These are phyloP conservation scores for Aspergillus awamori DNA, from an alignment of 2,329 filamentous ascomycete genomes.

Conservation along the genomic window DNA sequence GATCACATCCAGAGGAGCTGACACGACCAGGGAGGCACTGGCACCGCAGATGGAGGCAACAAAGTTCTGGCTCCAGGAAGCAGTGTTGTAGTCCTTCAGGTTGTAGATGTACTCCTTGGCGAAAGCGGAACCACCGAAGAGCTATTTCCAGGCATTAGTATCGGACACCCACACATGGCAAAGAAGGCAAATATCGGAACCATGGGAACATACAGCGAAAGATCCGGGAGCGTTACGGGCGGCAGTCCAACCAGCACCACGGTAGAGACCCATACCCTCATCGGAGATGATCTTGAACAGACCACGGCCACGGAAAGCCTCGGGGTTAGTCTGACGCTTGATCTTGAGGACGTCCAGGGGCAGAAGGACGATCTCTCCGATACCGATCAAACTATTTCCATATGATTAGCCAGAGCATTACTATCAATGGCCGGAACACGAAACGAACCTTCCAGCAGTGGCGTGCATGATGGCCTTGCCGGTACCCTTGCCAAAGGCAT, in stretches of 20 bases:
- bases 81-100: slow-evolving; percentile 92
- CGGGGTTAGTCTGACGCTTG: slow-evolving; percentile 98
- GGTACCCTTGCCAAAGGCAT: slow-evolving; percentile 90
- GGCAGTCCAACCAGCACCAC: slow-evolving; percentile 96
- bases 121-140: slow-evolving; percentile 96
- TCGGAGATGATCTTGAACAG: slow-evolving; percentile 87
- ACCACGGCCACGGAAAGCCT: slow-evolving; percentile 93
- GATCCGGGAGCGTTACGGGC: slow-evolving; percentile 95
- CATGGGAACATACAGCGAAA: slow-evolving; percentile 74
- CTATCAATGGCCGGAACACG: neutral
- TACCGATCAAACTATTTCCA: slow-evolving; percentile 75
- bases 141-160: slow-evolving; percentile 52
- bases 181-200: slow-evolving; percentile 19
- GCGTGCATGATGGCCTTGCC: slow-evolving; percentile 99
- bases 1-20: slow-evolving; percentile 95
- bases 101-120: slow-evolving; percentile 95
- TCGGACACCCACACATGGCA: neutral
- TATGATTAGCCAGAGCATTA: neutral
- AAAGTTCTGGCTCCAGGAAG: slow-evolving; percentile 94
- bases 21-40: slow-evolving; percentile 91
- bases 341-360: slow-evolving; percentile 98
- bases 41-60: slow-evolving; percentile 94
- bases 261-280: slow-evolving; percentile 93
- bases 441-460: slow-evolving; percentile 77
- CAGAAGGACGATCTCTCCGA: slow-evolving; percentile 93